phyloP scores from a whole-genome alignment of 2,329 filamentous ascomycete species.

The Thermothelomyces thermophilus region DNA sequence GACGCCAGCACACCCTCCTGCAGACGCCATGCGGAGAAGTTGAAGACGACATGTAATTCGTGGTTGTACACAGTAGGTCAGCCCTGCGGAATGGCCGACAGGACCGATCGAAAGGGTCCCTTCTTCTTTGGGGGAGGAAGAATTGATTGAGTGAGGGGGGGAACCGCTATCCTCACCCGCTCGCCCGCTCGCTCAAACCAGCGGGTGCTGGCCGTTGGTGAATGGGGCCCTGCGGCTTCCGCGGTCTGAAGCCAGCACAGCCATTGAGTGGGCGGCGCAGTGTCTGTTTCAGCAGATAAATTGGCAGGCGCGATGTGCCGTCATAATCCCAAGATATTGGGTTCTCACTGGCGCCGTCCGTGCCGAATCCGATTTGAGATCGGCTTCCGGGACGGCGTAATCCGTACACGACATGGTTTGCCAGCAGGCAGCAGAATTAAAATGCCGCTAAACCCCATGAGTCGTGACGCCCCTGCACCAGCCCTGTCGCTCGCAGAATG shows the following conservation, averaged over 20 bases:
- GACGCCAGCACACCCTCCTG: conserved; percentile 6
- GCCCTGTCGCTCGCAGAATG: background rate
- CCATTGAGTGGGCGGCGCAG: conserved; percentile 7
- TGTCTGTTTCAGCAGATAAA: conserved; percentile 3
- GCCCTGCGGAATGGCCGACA: no score
- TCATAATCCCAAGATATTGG: conserved; percentile 14
- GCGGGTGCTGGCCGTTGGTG: background rate
- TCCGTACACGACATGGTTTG: conserved; percentile 1
- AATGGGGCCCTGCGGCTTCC: background rate
- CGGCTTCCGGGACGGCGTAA: conserved; percentile 12
- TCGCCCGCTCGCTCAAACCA: background rate
- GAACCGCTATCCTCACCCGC: background rate
- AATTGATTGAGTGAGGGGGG: background rate
- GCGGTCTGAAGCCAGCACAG: conserved; percentile 1
- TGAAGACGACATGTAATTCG: no score
- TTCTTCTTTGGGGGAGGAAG: no score
- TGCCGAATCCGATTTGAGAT: conserved; percentile 18
- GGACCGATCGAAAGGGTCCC: no score
- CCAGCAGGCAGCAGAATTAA: conserved; percentile 23
- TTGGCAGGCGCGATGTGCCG: conserved; percentile 3
- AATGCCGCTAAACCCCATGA: conserved; percentile 5
- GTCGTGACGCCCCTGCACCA: conserved; percentile 5
- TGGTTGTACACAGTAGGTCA: no score
- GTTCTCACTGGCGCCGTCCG: conserved; percentile 14
- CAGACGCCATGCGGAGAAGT: conserved; percentile 11